phyloP scores from a whole-genome alignment of 192 early-diverging fungal species.

The Linderina pennispora region DNA sequence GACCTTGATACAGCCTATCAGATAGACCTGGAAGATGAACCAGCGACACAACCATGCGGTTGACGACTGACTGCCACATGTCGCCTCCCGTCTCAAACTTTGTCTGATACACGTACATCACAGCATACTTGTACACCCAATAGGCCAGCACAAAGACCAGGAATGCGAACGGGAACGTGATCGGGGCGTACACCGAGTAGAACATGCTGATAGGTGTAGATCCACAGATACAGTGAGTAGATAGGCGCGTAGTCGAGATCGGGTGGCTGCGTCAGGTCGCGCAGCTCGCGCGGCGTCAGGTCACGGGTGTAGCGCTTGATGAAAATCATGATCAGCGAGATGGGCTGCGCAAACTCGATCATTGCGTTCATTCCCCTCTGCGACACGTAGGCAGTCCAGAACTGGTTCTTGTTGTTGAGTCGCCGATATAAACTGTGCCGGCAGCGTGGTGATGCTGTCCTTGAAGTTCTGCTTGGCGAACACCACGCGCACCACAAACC shows the following conservation, averaged over 20 bases:
- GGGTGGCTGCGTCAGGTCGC: slow-evolving; percentile 57
- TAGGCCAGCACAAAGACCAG: slow-evolving; percentile 59
- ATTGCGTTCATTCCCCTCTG: slow-evolving; percentile 58
- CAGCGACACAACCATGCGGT: slow-evolving; percentile 60
- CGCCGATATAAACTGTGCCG: slow-evolving; percentile 28
- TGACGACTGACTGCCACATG: slow-evolving; percentile 64
- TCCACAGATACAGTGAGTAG: slow-evolving; percentile 63
- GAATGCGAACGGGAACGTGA: slow-evolving; percentile 59
- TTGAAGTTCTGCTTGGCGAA: slow-evolving; percentile 25
- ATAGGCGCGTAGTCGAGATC: slow-evolving; percentile 67
- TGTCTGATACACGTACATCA: slow-evolving; percentile 74
- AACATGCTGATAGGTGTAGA: slow-evolving; percentile 66
- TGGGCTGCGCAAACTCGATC: slow-evolving; percentile 62
- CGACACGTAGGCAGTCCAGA: slow-evolving; percentile 74
- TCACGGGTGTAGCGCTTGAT: slow-evolving; percentile 53
- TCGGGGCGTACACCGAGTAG: slow-evolving; percentile 65
- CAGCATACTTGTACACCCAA: slow-evolving; percentile 65
- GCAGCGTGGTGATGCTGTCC: slow-evolving; percentile 36
- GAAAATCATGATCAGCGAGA: slow-evolving; percentile 52
- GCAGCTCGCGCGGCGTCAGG: slow-evolving; percentile 63
- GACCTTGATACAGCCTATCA: slow-evolving; percentile 51
- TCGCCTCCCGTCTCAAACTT: slow-evolving; percentile 63
- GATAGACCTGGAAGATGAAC: slow-evolving; percentile 62
- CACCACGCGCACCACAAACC: slow-evolving; percentile 31
- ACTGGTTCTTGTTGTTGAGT: slow-evolving; percentile 50